phyloP scores from a whole-genome alignment of 176 grass and related monocot genomes.

The Carex parvula region DNA sequence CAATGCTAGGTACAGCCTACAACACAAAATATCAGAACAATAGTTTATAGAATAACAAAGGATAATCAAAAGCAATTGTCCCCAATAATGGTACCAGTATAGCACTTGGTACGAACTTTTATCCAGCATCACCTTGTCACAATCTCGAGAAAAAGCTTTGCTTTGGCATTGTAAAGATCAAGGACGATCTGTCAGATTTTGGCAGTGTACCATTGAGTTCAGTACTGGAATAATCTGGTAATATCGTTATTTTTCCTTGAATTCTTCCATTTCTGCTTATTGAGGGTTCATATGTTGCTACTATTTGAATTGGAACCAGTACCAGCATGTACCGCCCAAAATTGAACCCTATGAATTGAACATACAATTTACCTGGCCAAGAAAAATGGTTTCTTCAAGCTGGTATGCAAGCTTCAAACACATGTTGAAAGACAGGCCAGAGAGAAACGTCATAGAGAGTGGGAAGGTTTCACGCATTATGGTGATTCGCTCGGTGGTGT shows the following conservation, averaged over 20 bases:
- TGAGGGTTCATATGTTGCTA: not conserved
- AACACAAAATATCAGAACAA: constrained; percentile 32
- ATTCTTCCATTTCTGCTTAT: not conserved
- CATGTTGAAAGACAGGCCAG: constrained; percentile 92
- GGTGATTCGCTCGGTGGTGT: constrained; percentile 62
- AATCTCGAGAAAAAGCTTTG: not conserved
- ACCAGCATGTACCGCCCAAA: not conserved
- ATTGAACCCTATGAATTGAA: constrained; percentile 1
- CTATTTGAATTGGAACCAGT: not conserved
- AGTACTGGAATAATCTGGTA: not conserved
- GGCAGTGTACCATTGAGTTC: not conserved
- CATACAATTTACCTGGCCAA: constrained; percentile 63
- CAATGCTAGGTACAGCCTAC: constrained; percentile 89
- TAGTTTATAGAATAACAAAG: constrained; percentile 1
- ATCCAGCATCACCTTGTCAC: not conserved
- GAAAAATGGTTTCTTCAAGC: constrained; percentile 98
- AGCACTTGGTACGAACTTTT: not conserved
- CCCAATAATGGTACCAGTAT: not conserved
- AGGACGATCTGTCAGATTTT: not conserved
- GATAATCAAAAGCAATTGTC: constrained; percentile 16
- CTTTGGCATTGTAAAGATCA: not conserved
- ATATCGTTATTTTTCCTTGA: not conserved
- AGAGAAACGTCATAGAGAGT: constrained; percentile 86
- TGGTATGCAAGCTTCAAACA: constrained; percentile 95
- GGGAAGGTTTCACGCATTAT: constrained; percentile 93